Evolutionary conservation across 306 rosid genomes (phyloP), one percentile per base, ranked within the genome.

Genomic region (Castanea crenata): DNA sequence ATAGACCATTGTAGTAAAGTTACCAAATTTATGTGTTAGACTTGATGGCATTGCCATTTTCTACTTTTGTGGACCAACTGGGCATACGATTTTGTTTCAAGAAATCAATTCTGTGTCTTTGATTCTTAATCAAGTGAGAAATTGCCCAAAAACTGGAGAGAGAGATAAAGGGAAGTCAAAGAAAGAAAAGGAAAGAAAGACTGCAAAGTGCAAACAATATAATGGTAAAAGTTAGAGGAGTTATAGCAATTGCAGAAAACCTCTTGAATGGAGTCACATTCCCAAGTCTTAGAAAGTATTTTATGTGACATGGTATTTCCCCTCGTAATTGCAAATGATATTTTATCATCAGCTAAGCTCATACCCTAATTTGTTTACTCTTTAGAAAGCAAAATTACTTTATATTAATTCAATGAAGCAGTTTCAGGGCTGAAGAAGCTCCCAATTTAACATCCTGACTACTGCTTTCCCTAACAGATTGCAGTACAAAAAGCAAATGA

Each of bases 391-490:
- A 38, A 67, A 3, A n/a, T 19, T 67, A 67, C 8, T 67, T 35
- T 67, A 8, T 19, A 19, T 31, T 9, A 21, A 6, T 64, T 64
- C 46, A 7, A 64, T 64, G 71, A 31, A 64, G 71, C 44, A 9
- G 46, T 29, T 70, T 70, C 74, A 70, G 46, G 56, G 31, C 55
- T 38, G 9, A 57, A 55, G 57, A 29, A 69, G 80, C 61, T 73
- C 61, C 77, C 74, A 74, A 62, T 76, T 73, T 3, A 25, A 12
- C 32, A 11, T 79, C 31, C 19, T 20, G 18, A 44, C 71, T 73
- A 63, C 61, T 79, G 70, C 59, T 70, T 74, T 80, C n/a, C 55
- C 71, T 72, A 82, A 80, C 89, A 92, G 96, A 83, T 34, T 74
- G 80, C 78, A 68, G 83, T 75, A 14, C 85, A 77, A 83, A 84